Evolutionary conservation across 257 asterid genomes (phyloP).

Genomic region (Solanum ahanhuiri): DNA sequence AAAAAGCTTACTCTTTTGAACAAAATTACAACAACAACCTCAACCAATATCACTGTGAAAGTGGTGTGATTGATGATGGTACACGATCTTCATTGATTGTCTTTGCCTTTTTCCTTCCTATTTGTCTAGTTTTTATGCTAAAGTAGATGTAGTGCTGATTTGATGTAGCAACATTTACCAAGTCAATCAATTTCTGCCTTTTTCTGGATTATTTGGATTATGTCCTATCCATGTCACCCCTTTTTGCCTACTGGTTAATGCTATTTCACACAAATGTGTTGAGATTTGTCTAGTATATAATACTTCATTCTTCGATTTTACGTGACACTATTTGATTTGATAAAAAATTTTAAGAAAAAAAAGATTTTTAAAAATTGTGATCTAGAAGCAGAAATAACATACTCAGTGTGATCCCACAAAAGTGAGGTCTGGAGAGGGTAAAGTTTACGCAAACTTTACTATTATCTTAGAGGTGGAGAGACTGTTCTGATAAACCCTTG

Average conservation of each 20-base stretch:
- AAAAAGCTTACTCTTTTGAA: conserved; percentile 1
- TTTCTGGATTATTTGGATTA: not conserved
- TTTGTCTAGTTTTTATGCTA: not conserved
- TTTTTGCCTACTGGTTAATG: not conserved
- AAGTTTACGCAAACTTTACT: too few species aligned
- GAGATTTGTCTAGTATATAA: not conserved
- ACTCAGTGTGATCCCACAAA: accelerated
- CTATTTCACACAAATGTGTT: not conserved
- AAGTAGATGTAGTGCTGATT: not conserved
- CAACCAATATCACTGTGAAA: not conserved
- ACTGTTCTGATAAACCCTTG: too few species aligned
- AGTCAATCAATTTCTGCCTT: not conserved
- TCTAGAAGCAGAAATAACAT: too few species aligned
- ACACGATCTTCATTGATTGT: not conserved
- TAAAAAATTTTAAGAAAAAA: too few species aligned
- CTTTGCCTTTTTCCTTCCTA: not conserved
- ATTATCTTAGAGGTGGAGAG: too few species aligned
- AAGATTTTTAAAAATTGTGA: not conserved
- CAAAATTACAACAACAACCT: not conserved
- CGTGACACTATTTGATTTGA: not conserved
- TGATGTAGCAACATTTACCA: not conserved
- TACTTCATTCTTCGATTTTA: accelerated
- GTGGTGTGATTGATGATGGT: conserved; percentile 5
- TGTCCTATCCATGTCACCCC: not conserved
- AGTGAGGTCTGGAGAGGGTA: accelerated